phyloP scores from a whole-genome alignment of 805 yeast genomes.

The Yarrowia keelungensis region DNA sequence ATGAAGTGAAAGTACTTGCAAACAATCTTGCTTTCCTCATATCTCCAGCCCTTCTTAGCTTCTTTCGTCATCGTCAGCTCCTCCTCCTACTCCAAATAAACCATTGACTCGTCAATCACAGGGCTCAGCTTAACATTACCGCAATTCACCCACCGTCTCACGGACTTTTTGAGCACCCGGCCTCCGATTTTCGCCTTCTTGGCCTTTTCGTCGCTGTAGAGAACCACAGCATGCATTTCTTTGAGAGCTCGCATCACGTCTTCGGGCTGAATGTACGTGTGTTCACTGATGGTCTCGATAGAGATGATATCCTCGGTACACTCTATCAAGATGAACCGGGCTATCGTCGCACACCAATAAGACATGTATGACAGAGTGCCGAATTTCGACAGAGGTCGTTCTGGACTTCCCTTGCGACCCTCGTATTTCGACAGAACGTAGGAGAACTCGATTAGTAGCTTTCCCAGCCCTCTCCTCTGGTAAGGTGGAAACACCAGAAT shows the following conservation, averaged over 20 bases:
- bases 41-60: no score
- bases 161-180: constrained; percentile 14
- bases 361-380: constrained; percentile 75
- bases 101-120: constrained; percentile 26
- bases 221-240: constrained; percentile 46
- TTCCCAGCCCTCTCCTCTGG: constrained; percentile 79
- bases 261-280: constrained; percentile 50
- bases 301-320: constrained; percentile 41
- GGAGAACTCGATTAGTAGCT: constrained; percentile 80
- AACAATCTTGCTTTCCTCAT: no score
- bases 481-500: constrained; percentile 91
- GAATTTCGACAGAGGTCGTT: constrained; percentile 82
- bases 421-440: constrained; percentile 74
- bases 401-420: constrained; percentile 82
- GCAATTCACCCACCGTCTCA: constrained; percentile 30
- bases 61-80: no score
- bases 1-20: no score
- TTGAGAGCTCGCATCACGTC: constrained; percentile 50
- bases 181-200: constrained; percentile 19
- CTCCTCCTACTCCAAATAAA: background rate
- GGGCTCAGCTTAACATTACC: constrained; percentile 17
- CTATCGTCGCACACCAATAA: constrained; percentile 73
- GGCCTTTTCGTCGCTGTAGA: constrained; percentile 29
- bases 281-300: constrained; percentile 45
- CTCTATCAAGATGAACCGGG: constrained; percentile 44